Evolutionary conservation across 2,329 filamentous ascomycete species (phyloP), one percentile per base, ranked within the genome.

Genomic region (Sodiomyces alkalinus): DNA sequence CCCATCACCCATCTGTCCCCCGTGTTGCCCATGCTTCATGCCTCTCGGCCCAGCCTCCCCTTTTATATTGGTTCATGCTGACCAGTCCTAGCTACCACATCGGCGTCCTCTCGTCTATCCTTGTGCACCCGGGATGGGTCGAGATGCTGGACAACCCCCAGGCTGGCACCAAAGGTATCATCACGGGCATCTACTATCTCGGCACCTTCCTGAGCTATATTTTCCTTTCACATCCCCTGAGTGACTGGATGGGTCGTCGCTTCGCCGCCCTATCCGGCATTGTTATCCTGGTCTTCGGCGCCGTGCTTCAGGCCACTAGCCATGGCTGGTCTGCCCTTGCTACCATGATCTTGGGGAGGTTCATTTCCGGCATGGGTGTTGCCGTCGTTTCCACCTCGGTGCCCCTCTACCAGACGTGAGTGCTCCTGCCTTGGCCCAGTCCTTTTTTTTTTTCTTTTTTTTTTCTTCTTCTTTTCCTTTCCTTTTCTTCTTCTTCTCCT

Each of bases 111-210:
- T 63, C 64, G 2, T 65, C 64, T 1, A 53, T 73, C 20, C 62
- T 69, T 29, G 62, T 68, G 5, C 60, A 69, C 39, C 59, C 60
- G 0, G 67, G 67, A 12, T 73, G 67, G 48, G 47, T 49, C n/a
- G 44, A 52, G 12, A 49, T 58, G 6, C 53, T 69, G 8, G 45
- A 56, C 27, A 40, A 58, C 16, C 63, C 57, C 5, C 51, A 47
- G 2, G 54, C 64, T 2, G 46, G 55, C 5, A 51, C 53, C 27
- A 66, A 52, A 28, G 67, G 67, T 6, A 44, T 64, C 21, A 60
- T 73, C 39, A 69, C 66, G 2, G 62, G 57, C 22, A 58, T 68
- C 19, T 72, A 72, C 49, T 72, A 72, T 38, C 42, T 66, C 11
- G 68, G 68, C 24, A 69, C 67, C 4, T 64, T 64, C 51, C 30